Evolutionary conservation across 1,284 basidiomycete species (phyloP), one percentile per base, ranked within the genome.

Genomic region (Earliella scabrosa): DNA sequence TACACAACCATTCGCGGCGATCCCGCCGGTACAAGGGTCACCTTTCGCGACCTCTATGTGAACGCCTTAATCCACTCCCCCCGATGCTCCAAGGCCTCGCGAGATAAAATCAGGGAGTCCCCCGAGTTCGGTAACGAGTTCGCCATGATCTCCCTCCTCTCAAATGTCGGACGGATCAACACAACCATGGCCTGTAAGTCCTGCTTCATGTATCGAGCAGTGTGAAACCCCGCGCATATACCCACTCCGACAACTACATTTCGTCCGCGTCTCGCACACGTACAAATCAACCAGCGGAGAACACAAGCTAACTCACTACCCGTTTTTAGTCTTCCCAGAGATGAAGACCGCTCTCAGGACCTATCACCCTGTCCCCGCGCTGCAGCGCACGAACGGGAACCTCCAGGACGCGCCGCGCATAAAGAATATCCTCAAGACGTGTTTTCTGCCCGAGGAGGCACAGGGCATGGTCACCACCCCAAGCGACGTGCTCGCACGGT

Each of bases 101-200:
- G 90, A 68, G 90, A 95, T 69, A 94, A 93, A 73, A 89, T 95
- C 80, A 68, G 84, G 43, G 88, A 91, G 52, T 88, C 84, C 2
- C 89, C 90, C 31, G 83, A 84, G 16, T 96, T 93, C 70, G 90
- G 86, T 3, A 77, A 87, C 53, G 93, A 94, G 72, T 86, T 94
- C 62, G 90, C 86, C 48, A 95, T 92, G 76, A 83, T 95, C 41
- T 90, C 91, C 39, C 77, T 97, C 26, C 79, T 97, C 43, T 92
- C 94, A 47, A 97, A 97, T 66, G 88, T 95, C 46, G 94, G 94
- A n/a, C 80, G 93, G 54, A 93, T 97, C 71, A 97, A 96, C 69
- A 96, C 94, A 23, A 96, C 95, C 29, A 89, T 95, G 82, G 94
- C 94, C 55, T 96, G 92, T 93, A 71, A 78, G 87, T 76, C 9